Evolutionary conservation across 2,329 filamentous ascomycete genomes (phyloP).

Genomic region (Nigrograna mackinnonii): DNA sequence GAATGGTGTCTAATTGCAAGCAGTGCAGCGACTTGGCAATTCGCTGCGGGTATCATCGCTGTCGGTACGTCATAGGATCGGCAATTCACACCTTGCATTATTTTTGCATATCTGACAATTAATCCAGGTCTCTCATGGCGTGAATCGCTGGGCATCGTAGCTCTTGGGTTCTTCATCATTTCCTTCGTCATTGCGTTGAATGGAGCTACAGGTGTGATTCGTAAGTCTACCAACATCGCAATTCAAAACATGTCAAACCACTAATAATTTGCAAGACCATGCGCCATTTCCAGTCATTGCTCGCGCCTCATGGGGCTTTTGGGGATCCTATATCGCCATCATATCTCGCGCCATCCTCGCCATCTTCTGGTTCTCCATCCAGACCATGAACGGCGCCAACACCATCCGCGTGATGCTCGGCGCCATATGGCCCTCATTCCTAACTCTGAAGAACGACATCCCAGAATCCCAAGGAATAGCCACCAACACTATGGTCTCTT

Average conservation of each 20-base stretch:
- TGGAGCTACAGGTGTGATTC: conserved; percentile 52
- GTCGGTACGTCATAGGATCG: conserved; percentile 29
- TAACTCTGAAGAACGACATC: conserved; percentile 56
- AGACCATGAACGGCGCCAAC: conserved; percentile 66
- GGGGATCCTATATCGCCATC: conserved; percentile 59
- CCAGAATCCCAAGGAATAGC: conserved; percentile 57
- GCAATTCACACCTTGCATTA: too few relatives aligned
- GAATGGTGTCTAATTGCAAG: conserved; percentile 7
- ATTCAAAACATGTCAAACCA: neutral
- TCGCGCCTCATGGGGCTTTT: conserved; percentile 61
- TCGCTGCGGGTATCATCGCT: conserved; percentile 42
- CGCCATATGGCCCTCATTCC: conserved; percentile 63
- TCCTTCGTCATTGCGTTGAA: conserved; percentile 64
- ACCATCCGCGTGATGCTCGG: conserved; percentile 55
- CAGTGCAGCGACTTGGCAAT: conserved; percentile 58
- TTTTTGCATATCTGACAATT: too few relatives aligned
- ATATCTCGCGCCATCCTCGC: conserved; percentile 58
- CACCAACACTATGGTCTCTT: conserved; percentile 59
- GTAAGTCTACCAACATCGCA: conserved; percentile 9
- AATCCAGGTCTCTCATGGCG: conserved; percentile 55
- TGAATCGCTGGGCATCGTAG: conserved; percentile 59
- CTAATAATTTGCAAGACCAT: conserved; percentile 49
- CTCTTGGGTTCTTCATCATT: conserved; percentile 56
- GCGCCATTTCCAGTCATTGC: conserved; percentile 61
- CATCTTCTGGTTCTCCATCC: conserved; percentile 68